Evolutionary conservation across 176 grass and related monocot species (phyloP).

Genomic region (Zoysia pacifica): DNA sequence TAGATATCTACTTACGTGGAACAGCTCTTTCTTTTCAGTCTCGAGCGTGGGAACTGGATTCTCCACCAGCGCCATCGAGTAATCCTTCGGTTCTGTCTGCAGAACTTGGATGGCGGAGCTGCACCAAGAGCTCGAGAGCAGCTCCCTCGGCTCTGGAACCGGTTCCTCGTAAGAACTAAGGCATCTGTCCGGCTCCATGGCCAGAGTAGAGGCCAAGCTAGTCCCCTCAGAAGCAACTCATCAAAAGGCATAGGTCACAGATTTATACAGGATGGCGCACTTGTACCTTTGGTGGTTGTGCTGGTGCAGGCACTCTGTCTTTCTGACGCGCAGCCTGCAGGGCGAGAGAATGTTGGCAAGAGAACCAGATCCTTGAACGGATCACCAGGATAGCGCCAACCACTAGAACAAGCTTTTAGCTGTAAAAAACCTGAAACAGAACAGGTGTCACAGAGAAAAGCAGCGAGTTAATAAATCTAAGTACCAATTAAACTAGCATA

Average conservation of each 20-base stretch:
- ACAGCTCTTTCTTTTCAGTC: slow-evolving; percentile 22
- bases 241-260: slow-evolving; percentile 6
- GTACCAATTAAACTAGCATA: slow-evolving; percentile 39
- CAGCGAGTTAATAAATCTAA: slow-evolving; percentile 27
- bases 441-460: slow-evolving; percentile 42
- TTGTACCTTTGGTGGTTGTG: slow-evolving; percentile 41
- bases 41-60: slow-evolving; percentile 56
- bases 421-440: slow-evolving; percentile 47
- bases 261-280: slow-evolving; percentile 41
- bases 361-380: slow-evolving; percentile 55
- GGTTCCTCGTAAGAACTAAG: slow-evolving; percentile 33
- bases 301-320: slow-evolving; percentile 29
- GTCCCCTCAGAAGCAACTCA: slow-evolving; percentile 28
- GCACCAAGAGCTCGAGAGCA: slow-evolving; percentile 84
- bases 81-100: slow-evolving; percentile 50
- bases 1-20: slow-evolving; percentile 49
- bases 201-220: slow-evolving; percentile 16
- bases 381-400: slow-evolving; percentile 54
- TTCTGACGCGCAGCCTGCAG: slow-evolving; percentile 38
- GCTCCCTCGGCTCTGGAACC: slow-evolving; percentile 47
- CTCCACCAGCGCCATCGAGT: slow-evolving; percentile 61
- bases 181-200: slow-evolving; percentile 57
- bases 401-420: slow-evolving; percentile 55
- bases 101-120: slow-evolving; percentile 83
- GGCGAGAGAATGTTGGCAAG: slow-evolving; percentile 38